Evolutionary conservation across 306 rosid genomes (phyloP).

Genomic region (Rosa multiflora): DNA sequence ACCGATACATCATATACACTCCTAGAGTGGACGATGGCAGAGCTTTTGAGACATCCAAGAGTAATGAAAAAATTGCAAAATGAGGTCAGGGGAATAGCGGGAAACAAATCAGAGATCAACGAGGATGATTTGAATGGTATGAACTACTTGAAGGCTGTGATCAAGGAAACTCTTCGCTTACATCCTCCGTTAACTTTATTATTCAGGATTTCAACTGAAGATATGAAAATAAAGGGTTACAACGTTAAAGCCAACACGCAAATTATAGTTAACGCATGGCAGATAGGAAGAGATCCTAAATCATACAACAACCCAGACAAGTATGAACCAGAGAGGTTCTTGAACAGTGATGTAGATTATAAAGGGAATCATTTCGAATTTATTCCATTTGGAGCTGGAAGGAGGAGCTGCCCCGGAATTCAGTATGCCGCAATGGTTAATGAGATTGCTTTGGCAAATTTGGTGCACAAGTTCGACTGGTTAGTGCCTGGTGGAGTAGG

Average conservation of each 20-base stretch:
- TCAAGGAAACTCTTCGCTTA: slow-evolving; percentile 22
- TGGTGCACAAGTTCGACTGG: not conserved
- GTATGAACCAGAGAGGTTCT: slow-evolving; percentile 20
- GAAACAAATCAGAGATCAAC: not conserved
- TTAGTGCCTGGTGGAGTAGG: not conserved
- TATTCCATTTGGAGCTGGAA: not conserved
- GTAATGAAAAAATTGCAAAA: not conserved
- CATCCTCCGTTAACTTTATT: not conserved
- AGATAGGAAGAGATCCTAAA: slow-evolving; percentile 36
- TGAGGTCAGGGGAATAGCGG: not conserved
- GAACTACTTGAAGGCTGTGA: slow-evolving; percentile 34
- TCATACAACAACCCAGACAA: not conserved
- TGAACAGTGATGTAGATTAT: not conserved
- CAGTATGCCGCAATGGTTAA: not conserved
- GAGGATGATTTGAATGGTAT: slow-evolving; percentile 7
- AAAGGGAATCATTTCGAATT: not conserved
- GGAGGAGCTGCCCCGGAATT: not conserved
- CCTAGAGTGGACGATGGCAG: slow-evolving; percentile 15
- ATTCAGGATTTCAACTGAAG: not conserved
- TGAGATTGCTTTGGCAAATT: not conserved
- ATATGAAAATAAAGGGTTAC: not conserved
- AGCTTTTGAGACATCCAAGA: slow-evolving; percentile 8
- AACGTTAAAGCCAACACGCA: not conserved
- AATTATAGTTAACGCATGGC: not conserved
- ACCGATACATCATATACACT: not conserved